Evolutionary conservation across 305 asterid species (phyloP), one percentile per base, ranked within the genome.

Genomic region (Fraxinus baroniana): DNA sequence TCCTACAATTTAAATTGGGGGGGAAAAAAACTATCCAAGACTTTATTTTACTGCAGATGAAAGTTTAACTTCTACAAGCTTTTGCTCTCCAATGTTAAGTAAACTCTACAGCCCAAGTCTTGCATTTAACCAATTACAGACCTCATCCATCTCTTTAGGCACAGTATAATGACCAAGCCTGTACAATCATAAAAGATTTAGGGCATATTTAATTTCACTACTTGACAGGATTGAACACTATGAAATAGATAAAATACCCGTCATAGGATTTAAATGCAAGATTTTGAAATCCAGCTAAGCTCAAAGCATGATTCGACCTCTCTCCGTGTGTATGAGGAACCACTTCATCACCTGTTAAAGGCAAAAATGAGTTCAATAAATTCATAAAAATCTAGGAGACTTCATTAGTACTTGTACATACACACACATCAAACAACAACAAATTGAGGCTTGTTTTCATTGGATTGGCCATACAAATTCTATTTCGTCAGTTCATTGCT

Each of bases 151-250:
- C 92, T 95, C 99, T 87, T 91, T 94, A 41, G 99, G 99, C 91
- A 94, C 97, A 0, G 99, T 95, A 81, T 94, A 95, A 87, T 95
- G 99, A n/a, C 99, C 99, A 79, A 94, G 91, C 94, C 99, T 95
- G 32, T 64, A 81, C 72, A 1, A 82, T n/a, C 24, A 36, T 26
- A 10, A 78, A 7, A 37, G 41, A 44, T 77, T 86, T 20, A 83
- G 76, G 76, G 17, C 78, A 36, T 70, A 32, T 26, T 66, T 10
- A 9, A 15, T 71, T 33, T 32, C 37, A 30, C 74, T 68, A 13
- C 22, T 68, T 6, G 17, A 68, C 39, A 28, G 37, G 74, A 68
- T 68, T 68, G 20, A 68, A 68, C 18, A 28, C 20, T 68, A 68
- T 26, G 35, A 3, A 71, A 33, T 30, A 30, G 76, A 33, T 33